Evolutionary conservation across 129 eudicot species (phyloP), one percentile per base, ranked within the genome.

Genomic region (Flaveria brownii): DNA sequence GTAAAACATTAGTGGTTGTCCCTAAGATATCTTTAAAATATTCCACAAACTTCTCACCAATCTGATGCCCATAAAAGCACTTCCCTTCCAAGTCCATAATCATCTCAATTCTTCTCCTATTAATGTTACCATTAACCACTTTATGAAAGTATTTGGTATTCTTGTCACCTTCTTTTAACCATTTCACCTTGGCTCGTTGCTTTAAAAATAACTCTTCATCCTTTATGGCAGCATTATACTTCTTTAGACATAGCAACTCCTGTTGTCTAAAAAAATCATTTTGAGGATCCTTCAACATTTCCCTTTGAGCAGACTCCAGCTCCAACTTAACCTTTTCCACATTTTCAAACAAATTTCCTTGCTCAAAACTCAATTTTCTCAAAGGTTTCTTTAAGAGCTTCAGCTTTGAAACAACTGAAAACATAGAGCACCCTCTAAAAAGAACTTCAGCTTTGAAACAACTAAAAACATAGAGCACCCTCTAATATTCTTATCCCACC

Each of bases 281-380:
- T 0, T 0, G 1, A 6, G 60, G 60, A 0, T 54, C 60, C 0
- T 33, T 7, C 0, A 0, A 1, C 0, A 33, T 0, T 4, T 4
- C 0, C 0, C 0, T 0, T 4, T 33, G 39, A 33, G 5, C 7
- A 4, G 0, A 5, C 1, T n/a, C 33, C 3, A 28, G 3, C 0
- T 4, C 5, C 3, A 4, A 0, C 0, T 28, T 28, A 3, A 3
- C 0, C 0, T 4, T 0, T 2, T 0, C 4, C 0, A 28, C 33
- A 0, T 28, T 2, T 0, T 28, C 9, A n/a, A 2, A 5, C 0
- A 54, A 0, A 6, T 54, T 54, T 0, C 60, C 60, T 0, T 17
- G 23, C 39, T 0, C 0, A 5, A 6, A 9, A 16, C 5, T 4
- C 0, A n/a, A 52, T 0, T 52, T 16, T 6, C 59, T 52, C 0